Conservation (phyloP, 2,329 filamentous ascomycete genomes). For the Hansfordia pulvinata region DNA sequence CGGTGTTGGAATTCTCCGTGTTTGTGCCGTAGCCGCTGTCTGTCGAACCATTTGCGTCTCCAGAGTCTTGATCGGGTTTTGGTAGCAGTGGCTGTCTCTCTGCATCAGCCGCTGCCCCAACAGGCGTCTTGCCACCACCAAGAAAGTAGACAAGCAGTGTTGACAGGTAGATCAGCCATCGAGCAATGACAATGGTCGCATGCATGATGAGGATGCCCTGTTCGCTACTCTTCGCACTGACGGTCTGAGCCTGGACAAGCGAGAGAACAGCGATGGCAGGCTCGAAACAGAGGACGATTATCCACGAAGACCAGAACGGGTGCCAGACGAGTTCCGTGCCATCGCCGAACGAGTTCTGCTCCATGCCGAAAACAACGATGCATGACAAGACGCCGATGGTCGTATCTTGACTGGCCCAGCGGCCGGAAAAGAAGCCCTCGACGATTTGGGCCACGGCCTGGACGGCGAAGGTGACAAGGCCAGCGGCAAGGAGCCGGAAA, state of each 20-base stretch:
- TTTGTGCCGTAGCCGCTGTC: constrained; percentile 29
- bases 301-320: constrained; percentile 49
- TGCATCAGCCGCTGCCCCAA: constrained; percentile 27
- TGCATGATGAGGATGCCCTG: constrained; percentile 15
- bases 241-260: constrained; percentile 11
- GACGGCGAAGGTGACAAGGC: constrained; percentile 30
- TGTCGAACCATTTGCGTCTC: constrained; percentile 13
- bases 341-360: constrained; percentile 40
- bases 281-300: constrained; percentile 44
- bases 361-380: constrained; percentile 48
- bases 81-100: constrained; percentile 46
- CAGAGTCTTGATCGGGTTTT: constrained; percentile 19
- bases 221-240: no score
- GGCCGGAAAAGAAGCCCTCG: constrained; percentile 17
- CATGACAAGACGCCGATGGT: constrained; percentile 47
- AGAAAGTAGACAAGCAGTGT: constrained; percentile 14
- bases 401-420: constrained; percentile 29
- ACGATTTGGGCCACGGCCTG: constrained; percentile 28
- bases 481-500: constrained; percentile 26
- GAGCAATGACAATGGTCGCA: constrained; percentile 15
- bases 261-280: constrained; percentile 26
- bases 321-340: constrained; percentile 41
- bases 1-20: constrained; percentile 21
- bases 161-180: constrained; percentile 17
- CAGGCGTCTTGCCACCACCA: constrained; percentile 7